Evolutionary conservation across 345 rosid genomes (phyloP).

Genomic region (Bretschneidera sinensis): DNA sequence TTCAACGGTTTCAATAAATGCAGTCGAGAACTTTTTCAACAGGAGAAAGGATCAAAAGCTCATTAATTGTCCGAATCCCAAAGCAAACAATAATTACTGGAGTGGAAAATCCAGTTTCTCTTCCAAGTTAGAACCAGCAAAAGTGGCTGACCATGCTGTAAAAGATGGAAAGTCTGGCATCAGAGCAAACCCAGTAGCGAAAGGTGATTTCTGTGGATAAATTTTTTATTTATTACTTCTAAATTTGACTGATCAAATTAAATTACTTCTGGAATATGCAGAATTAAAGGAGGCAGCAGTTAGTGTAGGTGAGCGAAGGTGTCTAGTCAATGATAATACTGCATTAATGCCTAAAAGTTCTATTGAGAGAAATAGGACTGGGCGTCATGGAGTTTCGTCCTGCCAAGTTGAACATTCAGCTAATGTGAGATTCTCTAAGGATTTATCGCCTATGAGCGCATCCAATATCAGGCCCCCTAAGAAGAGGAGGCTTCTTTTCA

Average conservation of each 20-base stretch:
- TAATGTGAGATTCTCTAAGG: conserved; percentile 16
- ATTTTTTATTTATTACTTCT: no score
- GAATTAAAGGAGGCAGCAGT: conserved; percentile 16
- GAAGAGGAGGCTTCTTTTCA: conserved; percentile 32
- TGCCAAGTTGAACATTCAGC: no score
- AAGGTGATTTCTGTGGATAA: conserved; percentile 30
- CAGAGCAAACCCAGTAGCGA: conserved; percentile 14
- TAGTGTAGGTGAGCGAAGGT: conserved; percentile 16
- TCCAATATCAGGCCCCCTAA: conserved; percentile 23
- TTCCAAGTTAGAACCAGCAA: conserved; percentile 12
- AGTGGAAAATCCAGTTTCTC: conserved; percentile 7
- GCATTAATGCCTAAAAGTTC: no score
- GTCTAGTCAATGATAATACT: conserved; percentile 12
- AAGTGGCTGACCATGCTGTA: no score
- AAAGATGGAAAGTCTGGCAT: conserved; percentile 13
- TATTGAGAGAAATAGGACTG: no score
- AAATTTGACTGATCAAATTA: no score
- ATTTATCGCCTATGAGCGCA: conserved; percentile 14
- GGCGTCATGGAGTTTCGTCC: no score
- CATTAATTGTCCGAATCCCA: conserved; percentile 7
- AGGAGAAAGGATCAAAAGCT: conserved; percentile 23
- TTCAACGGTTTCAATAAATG: conserved; percentile 13
- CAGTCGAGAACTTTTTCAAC: conserved; percentile 44
- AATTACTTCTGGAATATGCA: no score
- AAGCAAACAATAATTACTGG: conserved; percentile 12